phyloP scores from a whole-genome alignment of 1,139 yeast species.

The Protomyces inouyei region DNA sequence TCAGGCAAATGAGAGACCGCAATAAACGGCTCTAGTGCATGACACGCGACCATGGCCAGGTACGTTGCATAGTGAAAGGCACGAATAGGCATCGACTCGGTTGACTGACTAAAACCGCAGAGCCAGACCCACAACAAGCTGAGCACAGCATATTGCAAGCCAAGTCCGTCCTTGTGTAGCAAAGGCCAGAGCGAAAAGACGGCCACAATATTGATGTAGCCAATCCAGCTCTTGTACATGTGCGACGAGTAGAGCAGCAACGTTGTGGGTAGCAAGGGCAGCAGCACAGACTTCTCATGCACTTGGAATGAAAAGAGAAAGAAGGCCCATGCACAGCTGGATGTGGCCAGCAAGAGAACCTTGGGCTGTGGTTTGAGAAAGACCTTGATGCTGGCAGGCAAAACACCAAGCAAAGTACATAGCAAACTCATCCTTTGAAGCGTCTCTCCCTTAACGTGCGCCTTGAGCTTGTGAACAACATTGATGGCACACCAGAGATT shows the following conservation, averaged over 20 bases:
- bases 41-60: slow-evolving; percentile 50
- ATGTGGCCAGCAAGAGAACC: slow-evolving; percentile 65
- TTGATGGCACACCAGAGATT: slow-evolving; percentile 95
- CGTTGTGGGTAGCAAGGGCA: slow-evolving; percentile 82
- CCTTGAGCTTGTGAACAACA: slow-evolving; percentile 64
- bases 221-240: slow-evolving; percentile 57
- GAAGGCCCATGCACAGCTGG: slow-evolving; percentile 82
- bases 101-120: slow-evolving; percentile 36
- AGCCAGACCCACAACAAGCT: slow-evolving; percentile 76
- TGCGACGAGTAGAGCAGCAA: slow-evolving; percentile 49
- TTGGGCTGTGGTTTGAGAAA: slow-evolving; percentile 51
- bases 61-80: slow-evolving; percentile 45
- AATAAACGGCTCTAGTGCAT: slow-evolving; percentile 49
- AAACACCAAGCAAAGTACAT: slow-evolving; percentile 59
- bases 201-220: slow-evolving; percentile 84
- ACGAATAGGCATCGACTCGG: slow-evolving; percentile 36
- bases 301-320: slow-evolving; percentile 90
- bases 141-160: slow-evolving; percentile 63
- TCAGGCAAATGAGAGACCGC: slow-evolving; percentile 68
- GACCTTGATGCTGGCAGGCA: slow-evolving; percentile 59
- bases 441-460: slow-evolving; percentile 32
- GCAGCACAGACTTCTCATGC: slow-evolving; percentile 83
- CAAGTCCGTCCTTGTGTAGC: slow-evolving; percentile 66
- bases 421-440: slow-evolving; percentile 44
- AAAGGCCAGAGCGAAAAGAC: slow-evolving; percentile 82